These are phyloP conservation scores for Backusella sp. DNA, from an alignment of 192 early-diverging fungal genomes.

Conservation along the genomic window DNA sequence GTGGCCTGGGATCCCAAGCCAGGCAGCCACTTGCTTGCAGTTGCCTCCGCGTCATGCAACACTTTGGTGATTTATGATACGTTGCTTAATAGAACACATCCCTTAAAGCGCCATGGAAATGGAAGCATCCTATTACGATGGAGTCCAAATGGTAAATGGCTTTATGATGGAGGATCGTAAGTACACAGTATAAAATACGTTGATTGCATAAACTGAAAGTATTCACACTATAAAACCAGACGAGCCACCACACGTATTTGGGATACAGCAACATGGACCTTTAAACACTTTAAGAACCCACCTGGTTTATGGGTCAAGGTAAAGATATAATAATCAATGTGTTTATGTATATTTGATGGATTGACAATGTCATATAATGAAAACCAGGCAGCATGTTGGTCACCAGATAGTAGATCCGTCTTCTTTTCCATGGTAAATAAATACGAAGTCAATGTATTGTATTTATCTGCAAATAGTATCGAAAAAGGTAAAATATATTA, in stretches of 20 bases:
- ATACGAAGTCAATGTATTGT: slow-evolving; percentile 37
- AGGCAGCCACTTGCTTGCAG: slow-evolving; percentile 45
- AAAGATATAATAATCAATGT: neutral
- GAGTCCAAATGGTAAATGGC: slow-evolving; percentile 51
- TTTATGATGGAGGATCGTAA: slow-evolving; percentile 45
- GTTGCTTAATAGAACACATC: slow-evolving; percentile 27
- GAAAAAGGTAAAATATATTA: neutral
- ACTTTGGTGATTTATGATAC: slow-evolving; percentile 49
- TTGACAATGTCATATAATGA: neutral
- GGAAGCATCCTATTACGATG: slow-evolving; percentile 41
- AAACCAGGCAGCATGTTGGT: slow-evolving; percentile 54
- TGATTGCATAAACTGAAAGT: too few species aligned
- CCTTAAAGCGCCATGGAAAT: slow-evolving; percentile 35
- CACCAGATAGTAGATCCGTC: slow-evolving; percentile 55
- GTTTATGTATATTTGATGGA: neutral
- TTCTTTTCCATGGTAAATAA: slow-evolving; percentile 52
- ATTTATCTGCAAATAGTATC: slow-evolving; percentile 3
- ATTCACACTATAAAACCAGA: slow-evolving; percentile 8
- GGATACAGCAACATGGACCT: slow-evolving; percentile 50
- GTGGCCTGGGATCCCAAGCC: slow-evolving; percentile 51
- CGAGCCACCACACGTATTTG: slow-evolving; percentile 42
- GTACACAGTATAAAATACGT: neutral
- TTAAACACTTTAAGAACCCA: slow-evolving; percentile 20
- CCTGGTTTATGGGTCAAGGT: slow-evolving; percentile 36
- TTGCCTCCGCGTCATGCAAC: slow-evolving; percentile 30